Conservation (phyloP, 2,329 filamentous ascomycete species). For the Acrodontium crateriforme region DNA sequence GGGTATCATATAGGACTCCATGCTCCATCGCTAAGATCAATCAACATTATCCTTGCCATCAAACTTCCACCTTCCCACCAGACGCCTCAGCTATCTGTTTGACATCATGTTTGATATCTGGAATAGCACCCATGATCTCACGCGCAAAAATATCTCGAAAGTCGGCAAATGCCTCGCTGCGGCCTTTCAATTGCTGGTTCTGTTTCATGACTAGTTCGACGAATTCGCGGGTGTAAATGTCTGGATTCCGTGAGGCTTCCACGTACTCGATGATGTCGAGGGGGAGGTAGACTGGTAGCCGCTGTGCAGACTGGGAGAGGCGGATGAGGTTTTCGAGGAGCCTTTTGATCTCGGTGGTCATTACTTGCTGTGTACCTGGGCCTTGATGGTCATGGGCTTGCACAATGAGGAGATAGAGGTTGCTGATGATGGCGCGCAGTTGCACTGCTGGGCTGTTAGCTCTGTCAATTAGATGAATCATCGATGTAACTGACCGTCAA, state of each 20-base stretch:
- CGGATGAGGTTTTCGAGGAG: slow-evolving; percentile 40
- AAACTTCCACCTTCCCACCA: slow-evolving; percentile 19
- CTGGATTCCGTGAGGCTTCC: slow-evolving; percentile 48
- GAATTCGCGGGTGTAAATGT: slow-evolving; percentile 53
- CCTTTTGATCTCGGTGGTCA: slow-evolving; percentile 41
- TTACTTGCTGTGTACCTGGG: slow-evolving; percentile 40
- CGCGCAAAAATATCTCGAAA: slow-evolving; percentile 46
- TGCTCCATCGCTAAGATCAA: slow-evolving; percentile 1
- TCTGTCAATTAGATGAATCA: background rate
- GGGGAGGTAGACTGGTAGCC: slow-evolving; percentile 40
- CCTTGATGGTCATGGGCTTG: slow-evolving; percentile 48
- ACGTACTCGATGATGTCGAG: slow-evolving; percentile 53
- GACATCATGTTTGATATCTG: slow-evolving; percentile 40
- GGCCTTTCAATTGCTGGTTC: slow-evolving; percentile 49
- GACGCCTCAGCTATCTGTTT: slow-evolving; percentile 34
- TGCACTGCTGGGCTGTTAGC: slow-evolving; percentile 27
- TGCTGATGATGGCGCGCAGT: slow-evolving; percentile 47
- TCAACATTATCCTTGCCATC: background rate
- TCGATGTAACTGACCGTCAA: slow-evolving; percentile 15
- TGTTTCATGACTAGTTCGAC: slow-evolving; percentile 49
- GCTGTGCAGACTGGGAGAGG: slow-evolving; percentile 36
- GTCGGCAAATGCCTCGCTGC: slow-evolving; percentile 42
- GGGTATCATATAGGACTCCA: slow-evolving; percentile 2
- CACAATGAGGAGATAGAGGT: slow-evolving; percentile 45
- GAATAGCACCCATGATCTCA: slow-evolving; percentile 45